Base-by-base conservation (phyloP, 805 yeast genomes). In the Zygoascus bituminiphila region DNA sequence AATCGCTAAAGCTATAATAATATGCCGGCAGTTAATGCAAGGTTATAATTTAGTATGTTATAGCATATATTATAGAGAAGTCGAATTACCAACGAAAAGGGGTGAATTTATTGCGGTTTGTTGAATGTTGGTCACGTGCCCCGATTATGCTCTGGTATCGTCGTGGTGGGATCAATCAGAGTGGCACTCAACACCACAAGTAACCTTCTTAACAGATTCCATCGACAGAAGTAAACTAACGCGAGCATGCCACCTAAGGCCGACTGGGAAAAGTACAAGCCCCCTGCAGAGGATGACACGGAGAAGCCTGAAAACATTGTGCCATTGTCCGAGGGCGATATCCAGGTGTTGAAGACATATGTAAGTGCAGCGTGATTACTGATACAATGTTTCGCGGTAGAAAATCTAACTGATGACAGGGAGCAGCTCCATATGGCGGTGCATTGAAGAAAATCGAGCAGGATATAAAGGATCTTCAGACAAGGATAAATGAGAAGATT, bases 261-360 rank as follows among this genome's bases (percentile, higher is more conserved):
- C 49, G 95, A 93, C 67, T 93, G 99, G 99, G 99, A 94, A 64
- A 93, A 93, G 67, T 88, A 87, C 69, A 83, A 81, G 64, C 84
- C 93, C 45, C 95, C 96, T n/a, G 75, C 73, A 41, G 96, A 84
- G 56, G 81, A 68, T 29, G 73, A 71, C 17, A 76, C 71, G 15
- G 73, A 74, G 49, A 72, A 72, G 47, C 71, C 74, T 46, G 88
- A 82, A 51, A 82, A 87, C 57, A 82, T 85, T 57, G 79, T 77
- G 37, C 98, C 98, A 8, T 76, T 93, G 57, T 76, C 88, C 51
- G 99, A 93, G 65, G 96, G 95, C 42, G 99, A 93, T 67, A 94
- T 94, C 64, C 97, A 91, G 68, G 98, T 93, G 42, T 75, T 93
- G 60, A 91, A 93, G 70, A 88, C 97, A 5, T 93, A 93, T 62